Percentiles rank a stretch among this genome's conserved stretches.
Conservation (phyloP, 2,329 filamentous ascomycete genomes). For the Chalara sp. region DNA sequence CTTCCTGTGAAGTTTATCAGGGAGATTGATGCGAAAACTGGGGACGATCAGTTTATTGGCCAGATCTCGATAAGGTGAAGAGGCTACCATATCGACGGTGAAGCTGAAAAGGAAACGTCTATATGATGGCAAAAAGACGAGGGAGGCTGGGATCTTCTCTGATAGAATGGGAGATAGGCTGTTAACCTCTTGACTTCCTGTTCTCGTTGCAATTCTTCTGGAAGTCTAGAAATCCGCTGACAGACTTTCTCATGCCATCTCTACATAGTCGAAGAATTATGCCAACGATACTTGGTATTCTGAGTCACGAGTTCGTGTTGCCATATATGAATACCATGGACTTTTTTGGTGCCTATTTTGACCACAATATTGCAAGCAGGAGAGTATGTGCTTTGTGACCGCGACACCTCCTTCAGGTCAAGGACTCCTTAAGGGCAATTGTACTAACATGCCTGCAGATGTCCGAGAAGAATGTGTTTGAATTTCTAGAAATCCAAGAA, state of each 20-base stretch:
- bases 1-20: too few species aligned
- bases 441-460: background rate
- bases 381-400: background rate
- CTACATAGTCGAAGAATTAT: background rate
- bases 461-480: background rate
- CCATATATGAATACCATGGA: background rate
- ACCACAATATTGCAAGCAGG: background rate
- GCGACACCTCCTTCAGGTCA: too few species aligned
- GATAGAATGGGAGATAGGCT: background rate
- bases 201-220: background rate
- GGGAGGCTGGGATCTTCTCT: background rate
- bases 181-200: background rate
- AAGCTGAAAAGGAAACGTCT: background rate
- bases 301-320: background rate
- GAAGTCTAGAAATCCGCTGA: background rate
- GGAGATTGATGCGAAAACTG: background rate
- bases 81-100: background rate
- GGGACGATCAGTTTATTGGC: background rate
- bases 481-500: background rate
- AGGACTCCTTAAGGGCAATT: too few species aligned
- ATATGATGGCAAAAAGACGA: background rate
- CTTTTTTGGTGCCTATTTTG: background rate
- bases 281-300: background rate
- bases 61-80: background rate
- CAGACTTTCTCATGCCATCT: background rate